Evolutionary conservation across 495 filamentous ascomycete species (phyloP), one percentile per base, ranked within the genome.

Genomic region (Neurospora sp.): DNA sequence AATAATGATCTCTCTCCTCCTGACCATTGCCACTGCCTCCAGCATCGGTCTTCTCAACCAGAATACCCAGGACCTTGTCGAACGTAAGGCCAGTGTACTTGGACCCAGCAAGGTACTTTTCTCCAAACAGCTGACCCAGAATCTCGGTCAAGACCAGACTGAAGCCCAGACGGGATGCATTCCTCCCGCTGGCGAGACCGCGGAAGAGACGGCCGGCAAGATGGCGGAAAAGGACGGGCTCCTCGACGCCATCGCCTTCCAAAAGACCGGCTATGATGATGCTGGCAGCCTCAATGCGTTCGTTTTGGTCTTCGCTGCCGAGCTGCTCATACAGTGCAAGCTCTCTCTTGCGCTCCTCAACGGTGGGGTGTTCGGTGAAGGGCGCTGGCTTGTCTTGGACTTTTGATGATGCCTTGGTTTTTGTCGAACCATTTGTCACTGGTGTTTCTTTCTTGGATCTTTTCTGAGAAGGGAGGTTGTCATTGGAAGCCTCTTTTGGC

Each of bases 141-240:
- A 97, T 84, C 81, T 98, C 95, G 0, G 94, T 92, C 74, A 98
- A 81, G 2, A 95, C 94, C 72, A 97, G 84, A 44, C 93, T 96
- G 78, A 96, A 98, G n/a, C 96, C 96, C 71, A 94, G 82, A 37
- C 96, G 87, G 40, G 95, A 93, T 16, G 92, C 94, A 82, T 97
- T 97, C 31, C 93, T 88, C 61, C 94, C 91, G 78, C 94, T 97
- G 71, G 94, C 93, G 37, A 99, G 87, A 44, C 96, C 96, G 65
- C 92, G 89, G 76, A 97, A 92, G 16, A 99, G 85, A 40, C 94
- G 83, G 74, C 85, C 82, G 68, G 87, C 85, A 61, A 89, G 84
- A 78, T 89, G 87, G 69, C 86, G 79, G 71, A 82, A 75, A 10
- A 89, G 78, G 44, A 84, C 83, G 8, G 77, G 75, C 73, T 88